Evolutionary conservation across 768 basidiomycete species (phyloP).

Genomic region (Gymnopilus junonius): DNA sequence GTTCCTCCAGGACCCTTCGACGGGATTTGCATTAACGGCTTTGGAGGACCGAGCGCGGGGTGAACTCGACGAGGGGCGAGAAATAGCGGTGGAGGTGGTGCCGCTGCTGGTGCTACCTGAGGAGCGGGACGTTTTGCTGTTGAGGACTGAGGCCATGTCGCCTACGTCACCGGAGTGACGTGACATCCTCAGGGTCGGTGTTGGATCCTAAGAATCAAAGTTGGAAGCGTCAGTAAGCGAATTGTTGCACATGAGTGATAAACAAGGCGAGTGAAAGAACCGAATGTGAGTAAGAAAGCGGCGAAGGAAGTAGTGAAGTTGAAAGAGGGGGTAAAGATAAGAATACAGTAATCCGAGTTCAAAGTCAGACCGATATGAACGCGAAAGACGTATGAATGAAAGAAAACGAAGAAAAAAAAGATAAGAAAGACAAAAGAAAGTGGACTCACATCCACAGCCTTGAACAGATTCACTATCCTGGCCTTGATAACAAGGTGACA

Average conservation of each 20-base stretch:
- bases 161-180: conserved; percentile 49
- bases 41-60: neutral
- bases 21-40: neutral
- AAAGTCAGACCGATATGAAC: too few relatives aligned
- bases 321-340: too few relatives aligned
- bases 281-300: too few relatives aligned
- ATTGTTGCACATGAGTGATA: too few relatives aligned
- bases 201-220: conserved; percentile 36
- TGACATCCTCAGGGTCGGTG: conserved; percentile 43
- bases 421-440: neutral
- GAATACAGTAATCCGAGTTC: too few relatives aligned
- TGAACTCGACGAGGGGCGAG: neutral
- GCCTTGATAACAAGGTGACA: conserved; percentile 66
- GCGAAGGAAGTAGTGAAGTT: too few relatives aligned
- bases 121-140: neutral
- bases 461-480: conserved; percentile 57
- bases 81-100: neutral
- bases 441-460: conserved; percentile 47
- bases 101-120: neutral
- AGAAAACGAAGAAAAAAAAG: neutral
- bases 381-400: neutral
- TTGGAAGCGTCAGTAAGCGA: neutral
- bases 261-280: too few relatives aligned
- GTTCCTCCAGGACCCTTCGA: too few relatives aligned
- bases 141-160: conserved; percentile 32